These are phyloP conservation scores for Toxoplasma gondii DNA, from an alignment of 169 alveolate genomes.

Conservation along the genomic window DNA sequence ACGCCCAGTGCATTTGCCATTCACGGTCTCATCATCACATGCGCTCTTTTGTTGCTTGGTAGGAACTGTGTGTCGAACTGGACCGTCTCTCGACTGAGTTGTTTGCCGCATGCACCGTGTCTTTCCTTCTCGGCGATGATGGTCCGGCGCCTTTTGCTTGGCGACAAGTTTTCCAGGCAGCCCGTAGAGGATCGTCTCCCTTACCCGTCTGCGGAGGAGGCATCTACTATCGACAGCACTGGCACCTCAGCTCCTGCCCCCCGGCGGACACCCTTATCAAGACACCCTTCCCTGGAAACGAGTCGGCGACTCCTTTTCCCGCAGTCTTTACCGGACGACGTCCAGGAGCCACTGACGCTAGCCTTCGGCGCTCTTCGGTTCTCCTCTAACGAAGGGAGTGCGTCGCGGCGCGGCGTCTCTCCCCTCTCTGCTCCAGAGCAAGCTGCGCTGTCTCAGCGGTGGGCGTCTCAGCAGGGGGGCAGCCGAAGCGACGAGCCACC, in stretches of 20 bases:
- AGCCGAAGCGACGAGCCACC: neutral
- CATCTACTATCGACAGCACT: neutral
- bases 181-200: neutral
- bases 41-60: too few relatives aligned
- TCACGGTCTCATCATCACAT: too few relatives aligned
- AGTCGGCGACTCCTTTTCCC: slow-evolving; percentile 6
- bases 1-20: too few relatives aligned
- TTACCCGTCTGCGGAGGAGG: neutral
- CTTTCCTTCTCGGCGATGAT: neutral
- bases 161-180: neutral
- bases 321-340: neutral
- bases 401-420: neutral
- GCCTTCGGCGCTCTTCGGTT: slow-evolving; percentile 12
- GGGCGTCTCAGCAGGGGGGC: neutral
- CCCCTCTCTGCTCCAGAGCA: neutral
- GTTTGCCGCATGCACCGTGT: neutral
- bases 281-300: neutral
- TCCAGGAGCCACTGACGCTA: neutral
- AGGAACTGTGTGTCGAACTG: too few relatives aligned
- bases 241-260: neutral
- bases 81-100: neutral
- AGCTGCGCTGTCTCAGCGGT: neutral
- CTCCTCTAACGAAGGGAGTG: neutral
- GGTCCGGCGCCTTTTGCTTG: neutral
- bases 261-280: neutral